These are phyloP conservation scores for Leccinum griseonigrum DNA, from an alignment of 1,284 basidiomycete species.

Conservation along the genomic window DNA sequence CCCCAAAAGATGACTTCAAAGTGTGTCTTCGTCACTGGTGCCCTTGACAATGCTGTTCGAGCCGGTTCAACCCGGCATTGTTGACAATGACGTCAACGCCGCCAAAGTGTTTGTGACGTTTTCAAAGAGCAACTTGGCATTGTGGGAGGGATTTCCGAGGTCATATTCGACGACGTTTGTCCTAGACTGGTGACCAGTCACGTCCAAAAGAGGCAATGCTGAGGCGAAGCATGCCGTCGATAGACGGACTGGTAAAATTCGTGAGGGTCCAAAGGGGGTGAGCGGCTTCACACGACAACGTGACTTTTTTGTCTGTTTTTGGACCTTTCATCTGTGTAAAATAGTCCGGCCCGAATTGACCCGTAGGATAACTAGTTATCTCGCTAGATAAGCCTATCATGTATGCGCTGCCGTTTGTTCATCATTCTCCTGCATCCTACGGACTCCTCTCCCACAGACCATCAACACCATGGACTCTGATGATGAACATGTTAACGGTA, in stretches of 20 bases:
- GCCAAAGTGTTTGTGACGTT: conserved; percentile 36
- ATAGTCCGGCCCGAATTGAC: too few species aligned
- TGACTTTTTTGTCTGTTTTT: too few species aligned
- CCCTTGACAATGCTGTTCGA: conserved; percentile 26
- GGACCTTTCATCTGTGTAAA: too few species aligned
- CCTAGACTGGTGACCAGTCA: background rate
- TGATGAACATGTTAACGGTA: background rate
- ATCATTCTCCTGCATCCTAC: too few species aligned
- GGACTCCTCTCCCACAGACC: too few species aligned
- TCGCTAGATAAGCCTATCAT: too few species aligned
- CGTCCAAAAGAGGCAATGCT: too few species aligned
- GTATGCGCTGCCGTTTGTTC: too few species aligned
- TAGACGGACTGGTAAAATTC: background rate
- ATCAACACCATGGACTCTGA: background rate
- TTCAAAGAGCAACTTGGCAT: conserved; percentile 34
- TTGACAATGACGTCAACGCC: conserved; percentile 44
- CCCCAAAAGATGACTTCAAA: conserved; percentile 43
- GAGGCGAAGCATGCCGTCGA: background rate
- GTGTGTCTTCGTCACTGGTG: conserved; percentile 28
- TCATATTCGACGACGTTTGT: conserved; percentile 22
- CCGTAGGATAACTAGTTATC: too few species aligned
- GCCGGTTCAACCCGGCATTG: conserved; percentile 38
- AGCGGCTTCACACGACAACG: background rate
- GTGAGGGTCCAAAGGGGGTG: background rate
- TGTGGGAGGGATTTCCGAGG: conserved; percentile 17